phyloP scores from a whole-genome alignment of 2,329 filamentous ascomycete species.

The Chaetomium strumarium region DNA sequence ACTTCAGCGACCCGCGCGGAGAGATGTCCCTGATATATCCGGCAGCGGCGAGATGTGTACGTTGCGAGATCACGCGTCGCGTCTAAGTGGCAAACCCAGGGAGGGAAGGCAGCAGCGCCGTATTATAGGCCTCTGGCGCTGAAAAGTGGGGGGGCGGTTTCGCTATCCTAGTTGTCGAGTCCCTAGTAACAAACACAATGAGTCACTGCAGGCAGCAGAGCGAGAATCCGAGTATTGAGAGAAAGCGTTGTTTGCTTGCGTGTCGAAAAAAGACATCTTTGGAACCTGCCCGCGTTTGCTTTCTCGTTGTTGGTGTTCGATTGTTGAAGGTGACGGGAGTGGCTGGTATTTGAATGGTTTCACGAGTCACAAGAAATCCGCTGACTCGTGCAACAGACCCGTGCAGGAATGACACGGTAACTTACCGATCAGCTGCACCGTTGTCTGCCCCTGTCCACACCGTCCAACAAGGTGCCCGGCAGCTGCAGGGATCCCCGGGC shows the following conservation, averaged over 20 bases:
- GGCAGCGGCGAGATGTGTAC: not conserved
- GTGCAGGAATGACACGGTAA: not conserved
- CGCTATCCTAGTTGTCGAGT: not conserved
- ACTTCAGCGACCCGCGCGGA: not conserved
- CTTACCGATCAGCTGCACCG: slow-evolving; percentile 10
- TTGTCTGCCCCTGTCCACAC: not conserved
- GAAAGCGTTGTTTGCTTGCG: not conserved
- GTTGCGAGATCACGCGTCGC: slow-evolving; percentile 19
- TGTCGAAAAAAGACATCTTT: not conserved
- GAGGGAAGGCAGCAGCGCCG: slow-evolving; percentile 18
- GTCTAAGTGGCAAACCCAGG: slow-evolving; percentile 9
- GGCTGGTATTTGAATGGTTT: not conserved
- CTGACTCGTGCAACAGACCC: not conserved
- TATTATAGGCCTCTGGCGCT: slow-evolving; percentile 10
- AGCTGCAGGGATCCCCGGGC: slow-evolving; percentile 5
- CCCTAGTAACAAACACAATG: slow-evolving; percentile 9
- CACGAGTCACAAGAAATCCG: not conserved
- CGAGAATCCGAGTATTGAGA: not conserved
- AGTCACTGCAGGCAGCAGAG: slow-evolving; percentile 18
- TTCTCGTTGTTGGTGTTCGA: not conserved
- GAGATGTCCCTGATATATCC: slow-evolving; percentile 3
- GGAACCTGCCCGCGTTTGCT: not conserved
- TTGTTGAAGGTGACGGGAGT: not conserved
- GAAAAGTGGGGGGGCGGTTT: slow-evolving; percentile 9
- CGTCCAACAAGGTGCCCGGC: slow-evolving; percentile 7